Conservation (phyloP, 805 yeast genomes). For the Monosporozyma aquatica region DNA sequence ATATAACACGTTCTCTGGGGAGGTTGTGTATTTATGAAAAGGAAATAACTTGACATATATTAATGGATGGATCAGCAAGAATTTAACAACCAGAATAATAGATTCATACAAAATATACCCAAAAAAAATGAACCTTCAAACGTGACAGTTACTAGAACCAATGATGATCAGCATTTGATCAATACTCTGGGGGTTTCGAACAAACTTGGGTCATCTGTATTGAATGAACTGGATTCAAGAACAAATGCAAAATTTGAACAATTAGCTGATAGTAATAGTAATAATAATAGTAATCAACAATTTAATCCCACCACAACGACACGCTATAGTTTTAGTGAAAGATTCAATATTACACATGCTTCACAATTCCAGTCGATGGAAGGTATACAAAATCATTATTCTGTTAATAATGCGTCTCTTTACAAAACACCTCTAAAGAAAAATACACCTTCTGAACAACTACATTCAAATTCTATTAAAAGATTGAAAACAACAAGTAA, state of each 20-base stretch:
- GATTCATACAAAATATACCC: neutral
- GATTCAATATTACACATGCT: conserved; percentile 17
- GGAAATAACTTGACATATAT: too few species aligned
- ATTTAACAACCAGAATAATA: conserved; percentile 1
- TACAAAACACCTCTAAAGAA: conserved; percentile 9
- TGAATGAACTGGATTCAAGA: conserved; percentile 30
- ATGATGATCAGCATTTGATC: conserved; percentile 8
- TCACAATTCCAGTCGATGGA: conserved; percentile 27
- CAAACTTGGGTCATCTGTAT: conserved; percentile 28
- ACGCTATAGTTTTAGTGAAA: too few species aligned
- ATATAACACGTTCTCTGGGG: too few species aligned
- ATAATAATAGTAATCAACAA: neutral
- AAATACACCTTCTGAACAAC: neutral
- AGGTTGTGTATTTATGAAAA: too few species aligned
- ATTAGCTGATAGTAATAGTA: conserved; percentile 4
- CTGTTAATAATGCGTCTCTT: too few species aligned
- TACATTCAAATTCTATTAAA: conserved; percentile 7
- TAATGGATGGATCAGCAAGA: conserved; percentile 12
- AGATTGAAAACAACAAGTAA: conserved; percentile 6
- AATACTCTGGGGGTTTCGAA: conserved; percentile 26
- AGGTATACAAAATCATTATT: conserved; percentile 27
- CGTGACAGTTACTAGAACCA: conserved; percentile 10
- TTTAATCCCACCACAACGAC: too few species aligned
- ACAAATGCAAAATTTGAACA: conserved; percentile 20
- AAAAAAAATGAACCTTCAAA: neutral